Percentiles rank a stretch among this genome's conserved stretches.
Conservation (phyloP, 805 yeast genomes). For the Kurtzmaniella cleridarum region DNA sequence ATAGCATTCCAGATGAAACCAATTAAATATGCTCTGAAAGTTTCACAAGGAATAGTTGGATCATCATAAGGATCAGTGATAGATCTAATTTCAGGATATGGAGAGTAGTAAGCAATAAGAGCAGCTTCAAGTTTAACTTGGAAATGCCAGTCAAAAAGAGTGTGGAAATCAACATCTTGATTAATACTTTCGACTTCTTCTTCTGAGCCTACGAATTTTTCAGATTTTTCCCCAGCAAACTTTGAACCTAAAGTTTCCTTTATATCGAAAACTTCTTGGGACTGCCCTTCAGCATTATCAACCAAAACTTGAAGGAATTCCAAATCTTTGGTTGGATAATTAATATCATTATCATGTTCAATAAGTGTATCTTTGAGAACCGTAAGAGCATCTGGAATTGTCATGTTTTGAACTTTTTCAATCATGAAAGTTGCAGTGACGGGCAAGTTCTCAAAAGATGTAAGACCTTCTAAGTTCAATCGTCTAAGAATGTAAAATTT, state of each 20-base stretch:
- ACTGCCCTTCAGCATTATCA: not conserved
- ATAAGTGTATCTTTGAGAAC: constrained; percentile 35
- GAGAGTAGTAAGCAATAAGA: constrained; percentile 28
- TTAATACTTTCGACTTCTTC: not conserved
- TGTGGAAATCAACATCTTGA: constrained; percentile 2
- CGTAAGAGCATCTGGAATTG: constrained; percentile 33
- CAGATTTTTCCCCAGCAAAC: not conserved
- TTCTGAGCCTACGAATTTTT: not conserved
- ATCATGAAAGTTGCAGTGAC: constrained; percentile 32
- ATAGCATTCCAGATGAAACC: constrained; percentile 46
- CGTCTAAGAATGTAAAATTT: constrained; percentile 22
- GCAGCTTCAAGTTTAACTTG: constrained; percentile 39
- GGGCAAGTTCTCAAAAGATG: constrained; percentile 24
- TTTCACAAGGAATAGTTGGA: constrained; percentile 31
- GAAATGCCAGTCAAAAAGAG: constrained; percentile 13
- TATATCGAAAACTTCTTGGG: too few relatives aligned
- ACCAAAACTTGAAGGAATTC: constrained; percentile 21
- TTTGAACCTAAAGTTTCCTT: not conserved
- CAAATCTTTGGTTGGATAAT: constrained; percentile 35
- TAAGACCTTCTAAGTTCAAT: constrained; percentile 21
- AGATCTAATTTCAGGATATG: constrained; percentile 27
- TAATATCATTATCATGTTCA: constrained; percentile 44
- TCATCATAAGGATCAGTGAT: constrained; percentile 29
- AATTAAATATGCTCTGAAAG: constrained; percentile 45
- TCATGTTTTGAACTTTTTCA: constrained; percentile 30